phyloP scores from a whole-genome alignment of 768 basidiomycete genomes.

The Phlebiopsis gigantea region DNA sequence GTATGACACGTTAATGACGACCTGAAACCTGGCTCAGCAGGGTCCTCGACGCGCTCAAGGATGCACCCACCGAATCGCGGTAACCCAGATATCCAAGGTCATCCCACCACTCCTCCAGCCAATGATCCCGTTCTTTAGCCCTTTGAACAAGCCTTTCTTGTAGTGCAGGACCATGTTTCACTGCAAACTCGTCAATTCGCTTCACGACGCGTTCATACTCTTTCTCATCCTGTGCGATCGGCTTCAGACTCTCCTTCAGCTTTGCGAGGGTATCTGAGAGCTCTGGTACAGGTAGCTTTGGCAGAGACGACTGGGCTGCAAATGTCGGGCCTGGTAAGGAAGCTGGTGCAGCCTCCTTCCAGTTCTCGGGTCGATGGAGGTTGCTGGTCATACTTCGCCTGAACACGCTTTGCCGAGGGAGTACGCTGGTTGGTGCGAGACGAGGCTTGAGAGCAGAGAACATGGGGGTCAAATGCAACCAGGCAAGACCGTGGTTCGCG shows the following conservation, averaged over 20 bases:
- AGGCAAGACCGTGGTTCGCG: too few species aligned
- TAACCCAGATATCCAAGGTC: conserved; percentile 77
- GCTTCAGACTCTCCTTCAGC: conserved; percentile 65
- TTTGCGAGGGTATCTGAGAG: conserved; percentile 60
- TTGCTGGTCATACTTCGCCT: conserved; percentile 16
- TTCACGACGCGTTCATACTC: conserved; percentile 50
- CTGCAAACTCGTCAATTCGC: conserved; percentile 67
- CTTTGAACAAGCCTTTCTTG: conserved; percentile 59
- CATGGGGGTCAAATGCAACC: conserved; percentile 1
- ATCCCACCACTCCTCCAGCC: conserved; percentile 97
- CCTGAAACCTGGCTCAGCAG: conserved; percentile 31
- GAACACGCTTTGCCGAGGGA: background rate
- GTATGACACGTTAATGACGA: conserved; percentile 91
- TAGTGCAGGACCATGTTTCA: conserved; percentile 38
- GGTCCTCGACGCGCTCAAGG: background rate
- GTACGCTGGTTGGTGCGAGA: background rate
- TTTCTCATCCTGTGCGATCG: conserved; percentile 60
- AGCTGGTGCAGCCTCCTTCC: conserved; percentile 69
- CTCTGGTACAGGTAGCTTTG: conserved; percentile 70
- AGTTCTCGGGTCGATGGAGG: conserved; percentile 43
- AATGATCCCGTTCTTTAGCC: conserved; percentile 56
- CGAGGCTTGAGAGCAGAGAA: background rate
- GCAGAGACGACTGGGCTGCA: conserved; percentile 56
- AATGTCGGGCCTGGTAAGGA: conserved; percentile 54
- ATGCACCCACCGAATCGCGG: conserved; percentile 64